Evolutionary conservation across 768 basidiomycete genomes (phyloP).

Genomic region (Boletus edulis): DNA sequence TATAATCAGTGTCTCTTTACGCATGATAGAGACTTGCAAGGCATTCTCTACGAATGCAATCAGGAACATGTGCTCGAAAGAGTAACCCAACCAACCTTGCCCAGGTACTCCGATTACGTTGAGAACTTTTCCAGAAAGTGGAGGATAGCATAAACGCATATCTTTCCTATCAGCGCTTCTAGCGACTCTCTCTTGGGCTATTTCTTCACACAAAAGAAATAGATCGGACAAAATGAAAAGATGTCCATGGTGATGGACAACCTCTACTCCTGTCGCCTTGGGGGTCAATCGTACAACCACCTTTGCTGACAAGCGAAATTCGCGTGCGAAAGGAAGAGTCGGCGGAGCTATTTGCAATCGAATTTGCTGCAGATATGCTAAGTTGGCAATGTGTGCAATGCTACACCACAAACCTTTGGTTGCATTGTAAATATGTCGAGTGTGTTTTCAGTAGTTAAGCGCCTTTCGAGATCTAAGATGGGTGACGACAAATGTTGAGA

Average conservation of each 20-base stretch:
- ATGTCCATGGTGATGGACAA: constrained; percentile 75
- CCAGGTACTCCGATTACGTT: constrained; percentile 60
- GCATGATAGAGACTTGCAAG: constrained; percentile 78
- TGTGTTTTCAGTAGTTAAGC: constrained; percentile 73
- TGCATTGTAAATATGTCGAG: constrained; percentile 96
- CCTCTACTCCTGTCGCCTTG: constrained; percentile 66
- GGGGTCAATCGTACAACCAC: constrained; percentile 78
- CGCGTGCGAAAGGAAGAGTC: constrained; percentile 70
- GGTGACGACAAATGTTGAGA: constrained; percentile 53
- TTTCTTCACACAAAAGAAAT: constrained; percentile 86
- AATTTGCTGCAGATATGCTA: constrained; percentile 58
- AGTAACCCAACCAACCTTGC: constrained; percentile 45
- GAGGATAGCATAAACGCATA: constrained; percentile 93
- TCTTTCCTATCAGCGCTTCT: constrained; percentile 61
- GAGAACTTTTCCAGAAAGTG: constrained; percentile 91
- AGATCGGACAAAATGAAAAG: constrained; percentile 91
- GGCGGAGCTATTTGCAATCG: constrained; percentile 89
- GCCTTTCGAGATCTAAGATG: constrained; percentile 75
- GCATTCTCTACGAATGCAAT: constrained; percentile 54
- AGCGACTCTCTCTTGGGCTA: constrained; percentile 57
- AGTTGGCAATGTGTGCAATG: background rate
- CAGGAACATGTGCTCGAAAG: constrained; percentile 6
- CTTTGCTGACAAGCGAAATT: constrained; percentile 69
- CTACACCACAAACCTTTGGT: constrained; percentile 60
- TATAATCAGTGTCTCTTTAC: constrained; percentile 78